Evolutionary conservation across 768 basidiomycete genomes (phyloP).

Genomic region (Pulveroboletus sp.): DNA sequence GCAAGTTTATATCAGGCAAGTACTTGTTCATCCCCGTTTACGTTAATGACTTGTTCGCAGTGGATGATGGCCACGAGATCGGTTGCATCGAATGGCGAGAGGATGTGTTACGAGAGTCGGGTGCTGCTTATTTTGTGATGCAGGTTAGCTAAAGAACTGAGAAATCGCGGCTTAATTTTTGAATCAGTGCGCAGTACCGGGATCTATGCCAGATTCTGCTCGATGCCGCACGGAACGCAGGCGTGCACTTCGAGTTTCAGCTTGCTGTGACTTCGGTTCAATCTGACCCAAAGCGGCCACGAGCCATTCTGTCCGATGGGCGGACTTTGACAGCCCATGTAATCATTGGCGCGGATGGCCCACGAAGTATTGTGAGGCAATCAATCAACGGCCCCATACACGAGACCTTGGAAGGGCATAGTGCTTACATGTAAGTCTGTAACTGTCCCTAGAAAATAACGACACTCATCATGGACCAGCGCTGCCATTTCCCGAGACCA

Average conservation of each 20-base stretch:
- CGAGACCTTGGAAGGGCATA: constrained; percentile 27
- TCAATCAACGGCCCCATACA: constrained; percentile 32
- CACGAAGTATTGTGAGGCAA: constrained; percentile 38
- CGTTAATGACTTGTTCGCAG: constrained; percentile 25
- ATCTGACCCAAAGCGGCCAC: constrained; percentile 25
- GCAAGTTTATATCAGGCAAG: constrained; percentile 24
- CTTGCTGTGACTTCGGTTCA: constrained; percentile 33
- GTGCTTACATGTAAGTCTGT: constrained; percentile 43
- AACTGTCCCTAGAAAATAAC: constrained; percentile 5
- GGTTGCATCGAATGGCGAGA: constrained; percentile 46
- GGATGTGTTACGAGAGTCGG: constrained; percentile 45
- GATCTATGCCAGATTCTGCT: constrained; percentile 49
- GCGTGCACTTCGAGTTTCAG: constrained; percentile 49
- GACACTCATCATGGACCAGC: constrained; percentile 22
- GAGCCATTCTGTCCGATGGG: constrained; percentile 39
- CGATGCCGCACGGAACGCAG: constrained; percentile 43
- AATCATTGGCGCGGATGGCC: constrained; percentile 61
- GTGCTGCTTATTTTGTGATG: constrained; percentile 51
- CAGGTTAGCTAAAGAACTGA: constrained; percentile 32
- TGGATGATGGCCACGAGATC: constrained; percentile 40
- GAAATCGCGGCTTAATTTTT: background rate
- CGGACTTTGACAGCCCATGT: constrained; percentile 47
- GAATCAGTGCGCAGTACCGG: constrained; percentile 38
- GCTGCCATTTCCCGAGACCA: constrained; percentile 39
- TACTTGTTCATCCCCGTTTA: background rate